phyloP scores from a whole-genome alignment of 176 grass and related monocot species.

The Dactylis glomerata region DNA sequence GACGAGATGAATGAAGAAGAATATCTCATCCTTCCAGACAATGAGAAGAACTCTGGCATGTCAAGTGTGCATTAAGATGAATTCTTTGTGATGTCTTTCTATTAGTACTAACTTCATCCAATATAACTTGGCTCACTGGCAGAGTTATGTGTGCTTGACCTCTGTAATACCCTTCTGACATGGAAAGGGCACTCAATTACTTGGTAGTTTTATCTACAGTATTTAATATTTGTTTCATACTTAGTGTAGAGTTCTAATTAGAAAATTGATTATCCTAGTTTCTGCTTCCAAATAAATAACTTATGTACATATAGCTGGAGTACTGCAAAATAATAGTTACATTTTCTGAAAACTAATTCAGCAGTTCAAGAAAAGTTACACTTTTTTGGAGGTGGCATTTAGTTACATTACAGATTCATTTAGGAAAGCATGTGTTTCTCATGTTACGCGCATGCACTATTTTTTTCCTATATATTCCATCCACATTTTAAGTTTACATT shows the following conservation, averaged over 20 bases:
- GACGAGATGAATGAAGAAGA: no score
- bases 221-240: not conserved
- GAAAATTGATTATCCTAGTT: not conserved
- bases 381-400: not conserved
- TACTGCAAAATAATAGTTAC: not conserved
- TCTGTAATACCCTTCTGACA: not conserved
- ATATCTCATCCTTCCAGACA: no score
- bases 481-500: not conserved
- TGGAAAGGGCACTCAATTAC: not conserved
- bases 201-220: not conserved
- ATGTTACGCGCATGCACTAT: not conserved
- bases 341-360: not conserved
- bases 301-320: not conserved
- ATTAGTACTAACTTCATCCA: not conserved
- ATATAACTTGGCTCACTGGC: not conserved
- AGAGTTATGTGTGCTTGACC: not conserved
- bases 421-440: not conserved
- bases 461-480: not conserved
- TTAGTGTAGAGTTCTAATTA: not conserved
- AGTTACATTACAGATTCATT: not conserved
- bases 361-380: not conserved
- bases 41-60: no score
- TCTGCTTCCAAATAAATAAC: not conserved
- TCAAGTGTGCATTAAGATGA: not conserved
- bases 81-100: not conserved